phyloP scores from a whole-genome alignment of 257 asterid species.

The Nyctanthes arbortristis region DNA sequence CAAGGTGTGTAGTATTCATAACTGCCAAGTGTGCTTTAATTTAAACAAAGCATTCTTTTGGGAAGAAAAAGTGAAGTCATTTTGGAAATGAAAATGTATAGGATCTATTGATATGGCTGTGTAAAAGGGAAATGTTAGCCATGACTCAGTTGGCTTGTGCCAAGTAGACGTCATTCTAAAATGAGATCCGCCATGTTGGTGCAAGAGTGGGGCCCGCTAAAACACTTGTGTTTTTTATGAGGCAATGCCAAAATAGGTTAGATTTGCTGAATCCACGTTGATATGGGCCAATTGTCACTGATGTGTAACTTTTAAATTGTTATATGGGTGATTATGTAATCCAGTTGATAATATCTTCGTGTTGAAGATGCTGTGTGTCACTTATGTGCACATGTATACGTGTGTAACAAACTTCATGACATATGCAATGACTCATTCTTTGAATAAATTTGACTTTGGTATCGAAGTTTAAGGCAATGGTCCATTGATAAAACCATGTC shows the following conservation, averaged over 20 bases:
- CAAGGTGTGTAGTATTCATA: conserved; percentile 57
- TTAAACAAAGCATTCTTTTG: not conserved
- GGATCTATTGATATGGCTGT: not conserved
- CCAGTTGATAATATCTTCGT: not conserved
- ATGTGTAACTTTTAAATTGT: conserved; percentile 1
- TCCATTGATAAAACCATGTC: not conserved
- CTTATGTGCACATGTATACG: conserved; percentile 15
- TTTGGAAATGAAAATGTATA: not conserved
- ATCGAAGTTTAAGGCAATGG: conserved; percentile 17
- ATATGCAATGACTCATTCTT: conserved; percentile 10
- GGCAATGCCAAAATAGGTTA: not conserved
- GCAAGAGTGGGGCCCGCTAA: not conserved
- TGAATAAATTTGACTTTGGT: conserved; percentile 3
- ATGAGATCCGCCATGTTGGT: not conserved
- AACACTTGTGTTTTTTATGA: not conserved
- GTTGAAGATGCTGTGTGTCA: conserved; percentile 3
- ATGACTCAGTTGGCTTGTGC: not conserved
- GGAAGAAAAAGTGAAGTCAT: not conserved
- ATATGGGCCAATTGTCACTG: not conserved
- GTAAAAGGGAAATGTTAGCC: conserved; percentile 2
- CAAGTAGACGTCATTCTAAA: not conserved
- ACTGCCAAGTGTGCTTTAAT: not conserved
- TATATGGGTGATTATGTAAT: not conserved
- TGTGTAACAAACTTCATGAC: not conserved
- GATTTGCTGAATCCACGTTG: conserved; percentile 5